Percentiles rank a stretch among this genome's conserved stretches.
Evolutionary conservation across 2,329 filamentous ascomycete species (phyloP).

Genomic region (Nigrospora sphaerica): DNA sequence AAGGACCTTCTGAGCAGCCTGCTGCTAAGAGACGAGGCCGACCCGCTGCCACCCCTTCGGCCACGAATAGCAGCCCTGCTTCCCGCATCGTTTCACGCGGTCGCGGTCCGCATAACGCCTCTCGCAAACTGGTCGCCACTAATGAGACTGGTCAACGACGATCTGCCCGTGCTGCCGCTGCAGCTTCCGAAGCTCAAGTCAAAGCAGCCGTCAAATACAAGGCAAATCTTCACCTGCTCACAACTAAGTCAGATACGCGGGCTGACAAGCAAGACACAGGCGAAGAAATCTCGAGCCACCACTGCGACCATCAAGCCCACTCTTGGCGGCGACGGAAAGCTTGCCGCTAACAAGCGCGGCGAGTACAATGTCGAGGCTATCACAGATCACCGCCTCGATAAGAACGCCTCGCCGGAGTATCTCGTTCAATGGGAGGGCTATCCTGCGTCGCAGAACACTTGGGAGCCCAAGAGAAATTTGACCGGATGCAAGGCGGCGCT

Average conservation of each 20-base stretch:
- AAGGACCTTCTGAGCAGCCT: neutral
- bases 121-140: too few species aligned
- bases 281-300: neutral
- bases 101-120: neutral
- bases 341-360: neutral
- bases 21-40: neutral
- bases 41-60: too few species aligned
- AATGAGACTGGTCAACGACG: neutral
- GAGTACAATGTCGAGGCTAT: conserved; percentile 41
- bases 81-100: neutral
- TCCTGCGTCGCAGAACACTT: conserved; percentile 35
- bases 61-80: too few species aligned
- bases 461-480: conserved; percentile 44
- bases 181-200: neutral
- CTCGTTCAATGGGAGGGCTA: conserved; percentile 48
- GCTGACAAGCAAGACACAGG: neutral
- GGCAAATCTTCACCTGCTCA: neutral
- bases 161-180: conserved; percentile 1
- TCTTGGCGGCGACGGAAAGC: neutral
- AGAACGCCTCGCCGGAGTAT: conserved; percentile 28
- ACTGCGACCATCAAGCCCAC: neutral
- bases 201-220: neutral
- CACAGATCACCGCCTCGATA: conserved; percentile 30
- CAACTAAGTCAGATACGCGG: neutral
- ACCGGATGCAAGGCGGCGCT: conserved; percentile 22